Conservation (phyloP, 306 rosid species). For the Trichosanthes truncata region DNA sequence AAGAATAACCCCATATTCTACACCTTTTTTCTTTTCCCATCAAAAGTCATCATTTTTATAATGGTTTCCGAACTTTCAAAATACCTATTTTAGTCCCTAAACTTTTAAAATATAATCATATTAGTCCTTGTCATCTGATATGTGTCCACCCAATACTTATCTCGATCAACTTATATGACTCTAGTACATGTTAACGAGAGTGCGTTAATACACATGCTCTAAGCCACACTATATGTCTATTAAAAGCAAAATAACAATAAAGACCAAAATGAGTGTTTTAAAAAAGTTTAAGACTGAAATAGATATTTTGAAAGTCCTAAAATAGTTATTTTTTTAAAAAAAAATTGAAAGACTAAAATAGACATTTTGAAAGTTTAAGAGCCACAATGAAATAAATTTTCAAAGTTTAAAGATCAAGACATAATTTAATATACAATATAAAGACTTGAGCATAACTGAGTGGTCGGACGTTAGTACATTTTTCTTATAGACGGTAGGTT, state of each 20-base stretch:
- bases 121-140: too few species aligned
- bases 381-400: too few species aligned
- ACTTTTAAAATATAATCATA: too few species aligned
- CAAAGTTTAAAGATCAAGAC: not conserved
- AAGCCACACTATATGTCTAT: too few species aligned
- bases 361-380: too few species aligned
- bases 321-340: too few species aligned
- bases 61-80: not conserved
- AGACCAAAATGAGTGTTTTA: too few species aligned
- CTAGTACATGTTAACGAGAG: not conserved
- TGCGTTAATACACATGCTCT: too few species aligned
- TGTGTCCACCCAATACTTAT: not conserved
- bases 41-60: too few species aligned
- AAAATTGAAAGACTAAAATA: too few species aligned
- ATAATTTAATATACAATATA: not conserved
- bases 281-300: too few species aligned
- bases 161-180: not conserved
- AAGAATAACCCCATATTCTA: slow-evolving; percentile 17
- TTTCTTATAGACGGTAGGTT: not conserved
- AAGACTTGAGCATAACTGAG: not conserved
- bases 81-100: not conserved
- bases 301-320: not conserved
- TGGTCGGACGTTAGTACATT: not conserved
- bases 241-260: too few species aligned
- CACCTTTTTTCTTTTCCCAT: not conserved